Evolutionary conservation across 1,284 basidiomycete genomes (phyloP).

Genomic region (Amylostereum chailletii): DNA sequence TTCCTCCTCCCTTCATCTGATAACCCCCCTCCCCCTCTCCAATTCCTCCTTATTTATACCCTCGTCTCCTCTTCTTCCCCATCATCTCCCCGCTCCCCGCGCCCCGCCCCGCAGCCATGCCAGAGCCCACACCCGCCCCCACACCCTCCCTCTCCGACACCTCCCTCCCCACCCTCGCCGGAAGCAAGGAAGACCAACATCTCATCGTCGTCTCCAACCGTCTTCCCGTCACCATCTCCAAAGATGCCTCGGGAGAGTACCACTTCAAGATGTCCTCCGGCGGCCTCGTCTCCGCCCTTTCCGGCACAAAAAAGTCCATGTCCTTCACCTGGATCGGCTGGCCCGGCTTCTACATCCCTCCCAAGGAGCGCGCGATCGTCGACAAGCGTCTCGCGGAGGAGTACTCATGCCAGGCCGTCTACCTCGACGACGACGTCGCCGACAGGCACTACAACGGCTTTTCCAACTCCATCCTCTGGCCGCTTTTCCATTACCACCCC

Average conservation of each 20-base stretch:
- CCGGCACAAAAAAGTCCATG: conserved; percentile 94
- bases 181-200: conserved; percentile 36
- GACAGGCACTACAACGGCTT: conserved; percentile 99
- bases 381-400: conserved; percentile 87
- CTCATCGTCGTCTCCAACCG: conserved; percentile 96
- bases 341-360: conserved; percentile 86
- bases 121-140: conserved; percentile 16
- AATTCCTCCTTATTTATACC: not conserved
- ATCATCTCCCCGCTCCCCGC: conserved; percentile 7
- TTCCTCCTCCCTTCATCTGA: not conserved
- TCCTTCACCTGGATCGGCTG: conserved; percentile 95
- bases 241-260: conserved; percentile 82
- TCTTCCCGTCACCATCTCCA: conserved; percentile 86
- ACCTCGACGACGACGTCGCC: conserved; percentile 94
- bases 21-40: not conserved
- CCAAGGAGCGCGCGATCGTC: conserved; percentile 78
- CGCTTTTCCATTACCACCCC: conserved; percentile 97
- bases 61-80: not conserved
- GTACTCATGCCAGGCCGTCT: conserved; percentile 96
- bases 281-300: conserved; percentile 89
- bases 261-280: conserved; percentile 97
- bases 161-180: conserved; percentile 21
- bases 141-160: conserved; percentile 12
- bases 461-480: conserved; percentile 99
- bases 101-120: conserved; percentile 21